Evolutionary conservation across 257 asterid species (phyloP).

Genomic region (Cinchona pubescens): DNA sequence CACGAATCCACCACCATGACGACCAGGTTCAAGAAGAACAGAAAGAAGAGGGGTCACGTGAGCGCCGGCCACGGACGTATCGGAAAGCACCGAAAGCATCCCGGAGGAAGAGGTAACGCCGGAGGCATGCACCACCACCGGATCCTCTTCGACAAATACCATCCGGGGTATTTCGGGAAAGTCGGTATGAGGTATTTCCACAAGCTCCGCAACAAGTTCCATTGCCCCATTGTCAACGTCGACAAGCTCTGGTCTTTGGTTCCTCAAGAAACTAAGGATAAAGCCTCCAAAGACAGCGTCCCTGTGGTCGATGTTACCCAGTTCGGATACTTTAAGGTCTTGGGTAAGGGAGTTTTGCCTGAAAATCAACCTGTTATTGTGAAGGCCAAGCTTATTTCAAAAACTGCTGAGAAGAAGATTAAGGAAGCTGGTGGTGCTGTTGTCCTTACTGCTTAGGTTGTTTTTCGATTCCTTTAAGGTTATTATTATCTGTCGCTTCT

Average conservation of each 20-base stretch:
- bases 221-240: neutral
- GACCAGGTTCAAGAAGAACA: constrained; percentile 22
- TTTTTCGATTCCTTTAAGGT: too few relatives aligned
- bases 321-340: constrained; percentile 22
- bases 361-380: constrained; percentile 17
- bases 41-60: constrained; percentile 21
- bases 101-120: constrained; percentile 21
- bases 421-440: constrained; percentile 27
- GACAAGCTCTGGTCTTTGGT: constrained; percentile 13
- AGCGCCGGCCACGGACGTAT: constrained; percentile 13
- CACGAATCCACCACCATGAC: neutral
- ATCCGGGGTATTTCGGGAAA: constrained; percentile 20
- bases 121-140: constrained; percentile 25
- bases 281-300: constrained; percentile 5
- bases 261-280: neutral
- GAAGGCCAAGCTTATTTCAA: constrained; percentile 21
- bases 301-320: constrained; percentile 25
- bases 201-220: constrained; percentile 17
- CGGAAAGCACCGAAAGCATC: constrained; percentile 15
- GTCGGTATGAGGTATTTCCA: constrained; percentile 24
- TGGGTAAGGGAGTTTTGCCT: constrained; percentile 23
- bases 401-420: constrained; percentile 21
- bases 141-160: constrained; percentile 31
- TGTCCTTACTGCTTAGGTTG: constrained; percentile 17
- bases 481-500: neutral